phyloP scores from a whole-genome alignment of 371 early-diverging fungal genomes.

The Mucor lusitanicus region DNA sequence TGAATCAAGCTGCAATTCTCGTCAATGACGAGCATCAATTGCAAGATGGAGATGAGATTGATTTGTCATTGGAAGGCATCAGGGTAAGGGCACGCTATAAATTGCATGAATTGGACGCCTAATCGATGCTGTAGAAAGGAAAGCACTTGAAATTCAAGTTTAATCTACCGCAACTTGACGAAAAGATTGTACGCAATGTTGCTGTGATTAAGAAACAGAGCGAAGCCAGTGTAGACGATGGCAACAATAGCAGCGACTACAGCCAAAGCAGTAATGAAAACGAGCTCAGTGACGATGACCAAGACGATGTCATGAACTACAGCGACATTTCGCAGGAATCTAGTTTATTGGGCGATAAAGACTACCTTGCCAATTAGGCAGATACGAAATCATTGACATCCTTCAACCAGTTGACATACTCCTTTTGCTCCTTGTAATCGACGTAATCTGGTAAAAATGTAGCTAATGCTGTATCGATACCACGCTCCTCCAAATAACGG shows the following conservation, averaged over 20 bases:
- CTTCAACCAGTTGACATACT: conserved; percentile 88
- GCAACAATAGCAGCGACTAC: not conserved
- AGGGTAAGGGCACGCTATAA: not conserved
- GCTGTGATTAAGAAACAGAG: not conserved
- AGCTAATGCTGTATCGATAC: conserved; percentile 79
- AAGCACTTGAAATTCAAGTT: not conserved
- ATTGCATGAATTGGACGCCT: not conserved
- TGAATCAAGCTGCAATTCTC: not conserved
- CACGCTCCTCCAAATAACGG: conserved; percentile 86
- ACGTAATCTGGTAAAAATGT: conserved; percentile 87
- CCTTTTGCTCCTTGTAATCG: conserved; percentile 94
- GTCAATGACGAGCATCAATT: not conserved
- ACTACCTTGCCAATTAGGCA: conserved; percentile 42
- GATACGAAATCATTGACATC: conserved; percentile 79
- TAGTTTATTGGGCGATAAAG: not conserved
- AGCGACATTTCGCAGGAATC: conserved; percentile 13
- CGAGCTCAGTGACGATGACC: not conserved
- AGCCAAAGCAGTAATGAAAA: not conserved
- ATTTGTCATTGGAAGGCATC: not conserved
- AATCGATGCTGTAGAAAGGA: not conserved
- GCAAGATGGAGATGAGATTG: not conserved
- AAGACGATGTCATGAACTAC: not conserved
- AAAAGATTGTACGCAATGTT: not conserved
- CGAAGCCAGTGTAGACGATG: not conserved
- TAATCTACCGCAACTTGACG: not conserved